Conservation (phyloP, 1,139 yeast species). For the Debaryomycetaceae sp. region DNA sequence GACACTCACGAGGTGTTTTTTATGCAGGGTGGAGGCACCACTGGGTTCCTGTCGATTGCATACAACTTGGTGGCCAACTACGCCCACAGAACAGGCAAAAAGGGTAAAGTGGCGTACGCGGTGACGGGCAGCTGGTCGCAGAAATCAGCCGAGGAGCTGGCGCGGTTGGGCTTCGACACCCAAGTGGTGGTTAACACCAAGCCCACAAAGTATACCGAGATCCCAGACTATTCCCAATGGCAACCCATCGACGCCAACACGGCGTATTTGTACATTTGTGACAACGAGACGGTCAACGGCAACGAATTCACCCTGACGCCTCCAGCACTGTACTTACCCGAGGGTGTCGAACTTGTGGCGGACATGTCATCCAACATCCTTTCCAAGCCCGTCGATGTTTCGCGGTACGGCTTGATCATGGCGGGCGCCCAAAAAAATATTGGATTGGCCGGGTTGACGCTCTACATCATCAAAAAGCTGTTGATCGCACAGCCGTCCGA, state of each 20-base stretch:
- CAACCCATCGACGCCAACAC: constrained; percentile 44
- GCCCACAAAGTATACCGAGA: constrained; percentile 56
- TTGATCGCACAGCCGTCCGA: constrained; percentile 67
- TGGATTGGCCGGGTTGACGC: constrained; percentile 92
- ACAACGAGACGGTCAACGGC: constrained; percentile 95
- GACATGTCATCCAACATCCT: constrained; percentile 93
- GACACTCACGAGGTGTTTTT: constrained; percentile 92
- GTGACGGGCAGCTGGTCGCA: constrained; percentile 93
- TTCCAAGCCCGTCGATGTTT: constrained; percentile 74
- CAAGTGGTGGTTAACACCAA: constrained; percentile 62
- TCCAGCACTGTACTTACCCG: constrained; percentile 49
- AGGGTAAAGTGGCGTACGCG: constrained; percentile 81
- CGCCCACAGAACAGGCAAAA: constrained; percentile 63
- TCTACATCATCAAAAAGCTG: constrained; percentile 81
- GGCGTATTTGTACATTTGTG: constrained; percentile 87
- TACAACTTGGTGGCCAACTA: constrained; percentile 76
- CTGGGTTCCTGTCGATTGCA: constrained; percentile 85
- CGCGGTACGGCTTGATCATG: constrained; percentile 77
- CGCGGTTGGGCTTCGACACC: constrained; percentile 73
- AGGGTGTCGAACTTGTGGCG: constrained; percentile 75
- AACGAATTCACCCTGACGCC: constrained; percentile 70
- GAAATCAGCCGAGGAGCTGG: constrained; percentile 83
- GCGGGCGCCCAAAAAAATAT: constrained; percentile 99
- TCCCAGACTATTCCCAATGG: constrained; percentile 72
- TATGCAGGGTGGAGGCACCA: constrained; percentile 97